Conservation (phyloP, 1,139 yeast species). For the Hansenula sp. region DNA sequence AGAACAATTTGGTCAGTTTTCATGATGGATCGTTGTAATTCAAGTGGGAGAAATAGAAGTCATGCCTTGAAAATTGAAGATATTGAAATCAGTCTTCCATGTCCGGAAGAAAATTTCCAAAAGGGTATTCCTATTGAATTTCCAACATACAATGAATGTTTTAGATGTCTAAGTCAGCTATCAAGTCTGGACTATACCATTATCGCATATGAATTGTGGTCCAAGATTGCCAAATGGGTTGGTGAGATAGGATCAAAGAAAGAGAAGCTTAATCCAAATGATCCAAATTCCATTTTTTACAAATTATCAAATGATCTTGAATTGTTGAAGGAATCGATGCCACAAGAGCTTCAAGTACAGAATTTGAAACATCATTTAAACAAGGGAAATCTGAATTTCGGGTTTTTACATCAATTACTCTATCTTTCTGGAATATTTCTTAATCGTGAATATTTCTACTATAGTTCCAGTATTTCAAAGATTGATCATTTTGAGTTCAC, state of each 20-base stretch:
- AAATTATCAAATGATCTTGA: constrained; percentile 25
- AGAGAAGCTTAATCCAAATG: constrained; percentile 5
- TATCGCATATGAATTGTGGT: constrained; percentile 11
- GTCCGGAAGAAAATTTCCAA: constrained; percentile 21
- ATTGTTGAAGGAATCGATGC: constrained; percentile 23
- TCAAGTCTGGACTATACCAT: constrained; percentile 12
- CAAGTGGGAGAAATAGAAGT: constrained; percentile 33
- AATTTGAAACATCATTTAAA: constrained; percentile 31
- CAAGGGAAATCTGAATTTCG: constrained; percentile 31
- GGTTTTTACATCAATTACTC: constrained; percentile 33
- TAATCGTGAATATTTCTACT: constrained; percentile 34
- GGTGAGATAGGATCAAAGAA: constrained; percentile 9
- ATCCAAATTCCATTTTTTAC: constrained; percentile 16
- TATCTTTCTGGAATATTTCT: constrained; percentile 32
- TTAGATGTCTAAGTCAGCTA: constrained; percentile 4
- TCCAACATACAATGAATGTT: constrained; percentile 10
- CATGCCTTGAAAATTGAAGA: constrained; percentile 30
- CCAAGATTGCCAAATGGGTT: constrained; percentile 13
- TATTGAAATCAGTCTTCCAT: constrained; percentile 27
- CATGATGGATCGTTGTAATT: constrained; percentile 39
- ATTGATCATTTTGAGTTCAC: constrained; percentile 30
- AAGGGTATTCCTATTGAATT: constrained; percentile 5
- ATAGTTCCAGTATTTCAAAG: constrained; percentile 29
- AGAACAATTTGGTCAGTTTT: constrained; percentile 38
- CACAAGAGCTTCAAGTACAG: constrained; percentile 22